Percentiles rank a stretch among this genome's conserved stretches.
phyloP scores from a whole-genome alignment of 495 filamentous ascomycete genomes.

The Acidomyces sp. region DNA sequence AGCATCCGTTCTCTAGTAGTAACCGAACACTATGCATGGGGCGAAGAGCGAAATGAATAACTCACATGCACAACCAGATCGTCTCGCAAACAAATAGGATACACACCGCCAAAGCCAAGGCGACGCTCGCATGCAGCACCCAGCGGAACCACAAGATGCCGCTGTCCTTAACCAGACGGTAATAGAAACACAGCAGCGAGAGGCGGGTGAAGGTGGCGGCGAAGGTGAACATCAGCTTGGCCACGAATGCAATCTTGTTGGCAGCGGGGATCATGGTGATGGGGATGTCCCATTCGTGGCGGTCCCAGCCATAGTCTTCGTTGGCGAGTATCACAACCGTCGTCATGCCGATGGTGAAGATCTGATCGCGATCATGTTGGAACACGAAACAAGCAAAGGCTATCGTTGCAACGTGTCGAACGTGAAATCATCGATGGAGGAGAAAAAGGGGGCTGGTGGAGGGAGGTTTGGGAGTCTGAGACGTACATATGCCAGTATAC shows the following conservation, averaged over 20 bases:
- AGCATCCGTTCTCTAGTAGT: too few relatives aligned
- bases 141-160: constrained; percentile 30
- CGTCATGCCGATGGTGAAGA: constrained; percentile 23
- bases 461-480: too few relatives aligned
- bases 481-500: constrained; percentile 21
- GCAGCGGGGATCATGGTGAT: constrained; percentile 7
- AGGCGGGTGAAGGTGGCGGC: constrained; percentile 43
- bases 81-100: constrained; percentile 37
- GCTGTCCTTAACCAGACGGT: constrained; percentile 35
- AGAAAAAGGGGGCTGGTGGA: too few relatives aligned
- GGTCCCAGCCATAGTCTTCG: constrained; percentile 37
- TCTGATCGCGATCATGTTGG: constrained; percentile 9
- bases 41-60: constrained; percentile 1
- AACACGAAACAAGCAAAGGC: too few relatives aligned
- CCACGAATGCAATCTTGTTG: constrained; percentile 38
- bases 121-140: constrained; percentile 34
- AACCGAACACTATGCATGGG: too few relatives aligned
- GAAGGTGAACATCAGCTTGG: constrained; percentile 41
- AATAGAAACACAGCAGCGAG: constrained; percentile 46
- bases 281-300: constrained; percentile 28
- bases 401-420: too few relatives aligned
- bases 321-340: constrained; percentile 24
- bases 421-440: too few relatives aligned
- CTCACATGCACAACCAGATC: constrained; percentile 47
- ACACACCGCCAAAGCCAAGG: constrained; percentile 34